These are phyloP conservation scores for Breynia disticha DNA, from an alignment of 441 rosid species.

Conservation along the genomic window DNA sequence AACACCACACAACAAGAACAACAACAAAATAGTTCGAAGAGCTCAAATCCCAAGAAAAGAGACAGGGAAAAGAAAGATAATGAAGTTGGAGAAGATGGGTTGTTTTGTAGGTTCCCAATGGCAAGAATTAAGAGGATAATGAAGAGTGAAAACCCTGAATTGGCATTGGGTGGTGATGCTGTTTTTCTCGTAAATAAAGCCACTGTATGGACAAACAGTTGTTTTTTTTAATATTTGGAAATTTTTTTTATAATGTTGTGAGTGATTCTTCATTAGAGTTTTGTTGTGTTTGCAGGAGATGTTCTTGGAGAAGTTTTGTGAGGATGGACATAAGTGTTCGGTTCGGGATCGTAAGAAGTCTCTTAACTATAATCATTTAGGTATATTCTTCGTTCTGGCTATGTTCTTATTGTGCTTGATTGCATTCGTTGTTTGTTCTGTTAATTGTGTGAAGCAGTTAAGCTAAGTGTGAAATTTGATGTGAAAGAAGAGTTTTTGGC, in stretches of 20 bases:
- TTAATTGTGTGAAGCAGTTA: no score
- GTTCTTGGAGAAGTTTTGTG: slow-evolving; percentile 57
- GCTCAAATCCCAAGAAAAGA: slow-evolving; percentile 12
- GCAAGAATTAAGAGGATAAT: slow-evolving; percentile 60
- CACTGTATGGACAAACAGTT: slow-evolving; percentile 32
- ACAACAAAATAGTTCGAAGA: slow-evolving; percentile 12
- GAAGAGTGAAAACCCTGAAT: slow-evolving; percentile 35
- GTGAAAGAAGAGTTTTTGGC: no score
- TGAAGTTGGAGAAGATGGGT: slow-evolving; percentile 29
- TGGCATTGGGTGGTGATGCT: slow-evolving; percentile 44
- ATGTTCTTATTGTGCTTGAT: not conserved
- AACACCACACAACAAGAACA: slow-evolving; percentile 18
- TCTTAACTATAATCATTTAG: slow-evolving; percentile 62
- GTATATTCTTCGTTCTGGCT: slow-evolving; percentile 23
- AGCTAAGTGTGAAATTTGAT: no score
- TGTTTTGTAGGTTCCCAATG: slow-evolving; percentile 55
- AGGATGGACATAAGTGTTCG: slow-evolving; percentile 47
- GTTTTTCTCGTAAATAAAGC: slow-evolving; percentile 81
- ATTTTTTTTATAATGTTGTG: no score
- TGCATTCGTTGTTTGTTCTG: not conserved
- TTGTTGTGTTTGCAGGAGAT: slow-evolving; percentile 40
- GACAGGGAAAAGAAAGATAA: slow-evolving; percentile 20
- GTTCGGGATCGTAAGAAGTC: slow-evolving; percentile 48
- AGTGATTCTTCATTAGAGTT: no score
- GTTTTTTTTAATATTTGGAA: no score